A percentile compares a stretch with the other conserved stretches of the same genome.
These are phyloP conservation scores for Schwanniomyces pseudopolymorphus DNA, from an alignment of 805 yeast species.

Conservation along the genomic window DNA sequence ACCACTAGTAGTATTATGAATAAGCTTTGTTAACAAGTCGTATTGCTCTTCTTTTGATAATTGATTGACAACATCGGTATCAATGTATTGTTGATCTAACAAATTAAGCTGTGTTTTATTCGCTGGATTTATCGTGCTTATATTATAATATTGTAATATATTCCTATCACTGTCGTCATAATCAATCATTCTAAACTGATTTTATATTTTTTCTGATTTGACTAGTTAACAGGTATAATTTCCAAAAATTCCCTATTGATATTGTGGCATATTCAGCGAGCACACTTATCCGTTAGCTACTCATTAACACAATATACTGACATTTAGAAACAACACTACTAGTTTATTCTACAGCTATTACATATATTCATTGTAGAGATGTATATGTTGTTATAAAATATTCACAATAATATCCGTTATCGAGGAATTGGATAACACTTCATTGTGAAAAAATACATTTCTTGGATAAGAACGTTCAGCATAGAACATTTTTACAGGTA, in stretches of 20 bases:
- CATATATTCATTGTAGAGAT: too few species aligned
- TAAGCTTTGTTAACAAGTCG: conserved; percentile 26
- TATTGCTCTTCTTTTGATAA: conserved; percentile 30
- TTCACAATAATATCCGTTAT: too few species aligned
- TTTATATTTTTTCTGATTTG: background rate
- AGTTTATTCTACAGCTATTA: too few species aligned
- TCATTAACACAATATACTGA: too few species aligned
- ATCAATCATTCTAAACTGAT: conserved; percentile 22
- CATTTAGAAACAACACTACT: too few species aligned
- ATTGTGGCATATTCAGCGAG: background rate
- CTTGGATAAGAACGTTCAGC: too few species aligned
- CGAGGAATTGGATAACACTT: too few species aligned
- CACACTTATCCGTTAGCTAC: too few species aligned
- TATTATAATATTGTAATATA: conserved; percentile 29
- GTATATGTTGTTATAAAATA: too few species aligned
- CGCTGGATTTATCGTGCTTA: conserved; percentile 22
- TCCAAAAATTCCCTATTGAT: background rate
- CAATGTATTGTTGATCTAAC: conserved; percentile 12
- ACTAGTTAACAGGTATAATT: background rate
- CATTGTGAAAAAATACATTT: too few species aligned
- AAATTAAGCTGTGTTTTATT: conserved; percentile 16
- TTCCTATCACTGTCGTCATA: conserved; percentile 28
- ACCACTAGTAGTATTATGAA: conserved; percentile 11
- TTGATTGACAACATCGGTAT: conserved; percentile 17
- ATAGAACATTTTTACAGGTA: too few species aligned